These are phyloP conservation scores for Alliaria petiolata DNA, from an alignment of 345 rosid genomes.

Conservation along the genomic window DNA sequence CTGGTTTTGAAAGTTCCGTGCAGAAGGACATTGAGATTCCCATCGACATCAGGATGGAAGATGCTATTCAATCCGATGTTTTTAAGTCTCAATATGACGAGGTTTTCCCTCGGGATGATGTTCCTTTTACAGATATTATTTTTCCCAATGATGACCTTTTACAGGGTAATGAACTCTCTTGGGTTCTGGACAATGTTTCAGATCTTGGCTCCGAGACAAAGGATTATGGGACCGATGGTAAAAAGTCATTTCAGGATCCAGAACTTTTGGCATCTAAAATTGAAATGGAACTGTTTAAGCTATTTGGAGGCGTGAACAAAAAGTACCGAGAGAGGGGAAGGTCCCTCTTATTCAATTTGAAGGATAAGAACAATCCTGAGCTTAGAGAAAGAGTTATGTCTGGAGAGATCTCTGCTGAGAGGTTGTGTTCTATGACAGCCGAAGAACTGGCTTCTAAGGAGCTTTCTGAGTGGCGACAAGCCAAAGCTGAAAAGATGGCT, in stretches of 20 bases:
- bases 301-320: conserved; percentile 94
- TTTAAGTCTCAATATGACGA: conserved; percentile 41
- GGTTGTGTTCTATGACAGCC: conserved; percentile 85
- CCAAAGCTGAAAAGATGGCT: conserved; percentile 95
- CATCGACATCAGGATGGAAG: conserved; percentile 19
- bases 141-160: conserved; percentile 88
- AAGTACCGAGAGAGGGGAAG: conserved; percentile 95
- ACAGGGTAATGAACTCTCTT: conserved; percentile 93
- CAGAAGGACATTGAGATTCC: conserved; percentile 24
- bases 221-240: conserved; percentile 27
- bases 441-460: conserved; percentile 99
- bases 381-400: conserved; percentile 80
- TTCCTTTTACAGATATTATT: conserved; percentile 62
- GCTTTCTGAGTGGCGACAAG: conserved; percentile 97
- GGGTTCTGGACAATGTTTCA: conserved; percentile 68
- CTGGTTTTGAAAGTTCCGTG: conserved; percentile 19
- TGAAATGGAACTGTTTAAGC: conserved; percentile 80
- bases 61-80: conserved; percentile 28
- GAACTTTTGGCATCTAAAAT: conserved; percentile 59
- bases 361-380: conserved; percentile 93
- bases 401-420: conserved; percentile 69
- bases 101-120: conserved; percentile 55
- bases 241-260: conserved; percentile 38
- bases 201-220: conserved; percentile 38
- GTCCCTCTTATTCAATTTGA: conserved; percentile 89